Evolutionary conservation across 148 eudicot genomes (phyloP), one percentile per base, ranked within the genome.

Genomic region (Chenopodium quinoa): DNA sequence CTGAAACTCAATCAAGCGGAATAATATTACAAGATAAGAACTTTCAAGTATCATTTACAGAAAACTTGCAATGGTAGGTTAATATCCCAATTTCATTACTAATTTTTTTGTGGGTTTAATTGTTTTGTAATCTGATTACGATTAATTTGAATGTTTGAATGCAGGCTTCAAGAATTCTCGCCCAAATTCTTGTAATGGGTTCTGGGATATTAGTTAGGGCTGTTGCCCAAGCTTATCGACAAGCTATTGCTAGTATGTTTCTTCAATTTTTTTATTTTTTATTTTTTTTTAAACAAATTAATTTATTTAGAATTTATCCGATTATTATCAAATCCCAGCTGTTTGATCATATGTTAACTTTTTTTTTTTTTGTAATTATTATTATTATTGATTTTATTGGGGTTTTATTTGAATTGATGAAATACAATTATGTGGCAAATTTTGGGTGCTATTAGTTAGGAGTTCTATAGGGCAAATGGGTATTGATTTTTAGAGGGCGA

Each of bases 161-260:
- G 79, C 86, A 92, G 97, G 94, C 93, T 48, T 90, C 92, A 63
- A 92, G 82, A 79, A 83, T 92, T 62, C 74, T 92, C 68, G 92
- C 92, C 23, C 86, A 92, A 31, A 37, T 92, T 54, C 48, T 91
- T 12, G 86, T 92, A 9, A 80, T 92, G 90, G 94, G 92, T 37
- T 90, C 94, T 73, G 93, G 93, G 17, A 79, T 91, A 56, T 63
- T 92, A 78, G 67, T 85, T 69, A 88, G 97, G 87, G 94, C 91
- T 75, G 37, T 91, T 78, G 90, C 84, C 82, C 94, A 91, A 87
- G 97, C 94, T 77, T 92, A 92, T 62, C 90, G 91, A 52, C 92
- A 90, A 88, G 97, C 94, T 68, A 87, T 92, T 82, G 81, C 89
- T 9, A 92, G 97, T 92, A 85, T 85, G 79, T 84, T 79, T 65